phyloP scores from a whole-genome alignment of 805 yeast species.

The Metschnikowia colocasiae region DNA sequence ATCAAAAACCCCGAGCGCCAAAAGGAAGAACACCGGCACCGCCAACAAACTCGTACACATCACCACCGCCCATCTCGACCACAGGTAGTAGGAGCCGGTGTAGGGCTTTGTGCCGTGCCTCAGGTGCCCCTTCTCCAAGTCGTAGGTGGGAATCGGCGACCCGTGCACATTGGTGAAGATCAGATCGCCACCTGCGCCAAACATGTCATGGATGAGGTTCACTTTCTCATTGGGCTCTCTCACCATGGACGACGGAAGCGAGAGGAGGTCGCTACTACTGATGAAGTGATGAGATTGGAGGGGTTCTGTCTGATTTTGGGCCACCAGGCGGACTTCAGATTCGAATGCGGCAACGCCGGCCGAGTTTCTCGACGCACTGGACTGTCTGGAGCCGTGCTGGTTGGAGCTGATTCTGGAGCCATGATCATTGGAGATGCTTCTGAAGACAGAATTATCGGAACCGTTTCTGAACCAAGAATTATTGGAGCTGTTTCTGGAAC shows the following conservation, averaged over 20 bases:
- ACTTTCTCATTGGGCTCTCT: conserved; percentile 12
- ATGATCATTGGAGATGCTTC: too few species aligned
- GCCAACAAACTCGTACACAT: conserved; percentile 32
- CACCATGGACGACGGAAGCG: conserved; percentile 13
- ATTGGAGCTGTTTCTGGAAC: too few species aligned
- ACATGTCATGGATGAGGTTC: conserved; percentile 7
- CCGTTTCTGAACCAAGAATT: too few species aligned
- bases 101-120: background rate
- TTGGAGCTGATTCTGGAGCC: background rate
- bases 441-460: too few species aligned
- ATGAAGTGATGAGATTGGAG: background rate
- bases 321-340: background rate
- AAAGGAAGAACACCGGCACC: conserved; percentile 38
- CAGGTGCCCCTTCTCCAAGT: background rate
- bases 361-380: background rate
- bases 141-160: background rate
- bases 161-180: background rate
- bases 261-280: background rate
- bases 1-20: conserved; percentile 37
- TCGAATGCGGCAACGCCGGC: background rate
- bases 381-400: background rate
- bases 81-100: conserved; percentile 7
- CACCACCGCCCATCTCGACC: conserved; percentile 23
- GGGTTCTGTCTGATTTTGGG: conserved; percentile 1
- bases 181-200: background rate